These are phyloP conservation scores for Penicillium concentricum DNA, from an alignment of 2,329 filamentous ascomycete species.

Conservation along the genomic window DNA sequence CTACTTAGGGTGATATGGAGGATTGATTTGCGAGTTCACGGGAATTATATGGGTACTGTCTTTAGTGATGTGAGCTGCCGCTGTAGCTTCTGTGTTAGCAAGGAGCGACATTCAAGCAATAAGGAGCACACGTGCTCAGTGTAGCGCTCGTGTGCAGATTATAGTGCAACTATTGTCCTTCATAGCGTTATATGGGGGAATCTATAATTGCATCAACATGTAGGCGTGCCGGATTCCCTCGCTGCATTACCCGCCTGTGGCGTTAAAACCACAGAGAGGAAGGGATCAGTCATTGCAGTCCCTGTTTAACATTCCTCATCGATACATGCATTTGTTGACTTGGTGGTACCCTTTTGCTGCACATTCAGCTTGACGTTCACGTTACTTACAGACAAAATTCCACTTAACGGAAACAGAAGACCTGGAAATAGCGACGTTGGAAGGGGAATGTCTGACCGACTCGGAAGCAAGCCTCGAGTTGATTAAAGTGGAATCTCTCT, in stretches of 20 bases:
- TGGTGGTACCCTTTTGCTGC: background rate
- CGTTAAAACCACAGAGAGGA: no score
- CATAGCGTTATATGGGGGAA: no score
- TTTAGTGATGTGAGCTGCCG: background rate
- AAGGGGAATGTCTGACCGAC: background rate
- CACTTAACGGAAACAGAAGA: background rate
- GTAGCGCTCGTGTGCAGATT: background rate
- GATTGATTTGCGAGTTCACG: background rate
- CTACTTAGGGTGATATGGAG: background rate
- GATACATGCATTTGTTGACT: background rate
- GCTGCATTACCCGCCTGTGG: no score
- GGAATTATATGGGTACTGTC: background rate
- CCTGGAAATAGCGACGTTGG: background rate
- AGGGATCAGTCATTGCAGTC: no score
- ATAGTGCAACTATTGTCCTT: no score
- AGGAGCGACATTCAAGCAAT: background rate
- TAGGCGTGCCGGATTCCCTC: no score
- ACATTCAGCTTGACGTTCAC: background rate
- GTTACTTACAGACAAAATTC: background rate
- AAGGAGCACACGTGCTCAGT: background rate
- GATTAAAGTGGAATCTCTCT: background rate
- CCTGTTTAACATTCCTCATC: constrained; percentile 23
- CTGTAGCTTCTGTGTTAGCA: background rate
- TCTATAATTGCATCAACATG: no score
- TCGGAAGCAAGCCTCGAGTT: background rate